Evolutionary conservation across 2,329 filamentous ascomycete genomes (phyloP).

Genomic region (Clonostachys byssicola): DNA sequence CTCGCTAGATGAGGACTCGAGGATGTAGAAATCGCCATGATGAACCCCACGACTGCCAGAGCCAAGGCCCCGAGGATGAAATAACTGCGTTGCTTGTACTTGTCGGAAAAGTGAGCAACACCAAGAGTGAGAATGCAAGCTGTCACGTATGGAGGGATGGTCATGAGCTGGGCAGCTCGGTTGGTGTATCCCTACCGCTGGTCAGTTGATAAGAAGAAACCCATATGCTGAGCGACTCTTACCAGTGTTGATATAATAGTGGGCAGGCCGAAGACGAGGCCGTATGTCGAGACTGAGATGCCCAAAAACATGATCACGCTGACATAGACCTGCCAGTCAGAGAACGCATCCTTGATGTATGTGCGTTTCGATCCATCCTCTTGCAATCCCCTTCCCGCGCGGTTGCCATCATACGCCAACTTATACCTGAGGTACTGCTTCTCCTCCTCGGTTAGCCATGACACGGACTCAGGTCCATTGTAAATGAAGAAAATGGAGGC

Average conservation of each 20-base stretch:
- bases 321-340: constrained; percentile 5
- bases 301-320: constrained; percentile 3
- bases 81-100: constrained; percentile 2
- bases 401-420: constrained; percentile 7
- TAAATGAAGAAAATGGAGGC: constrained; percentile 57
- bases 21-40: neutral
- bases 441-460: constrained; percentile 1
- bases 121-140: constrained; percentile 3
- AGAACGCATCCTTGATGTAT: constrained; percentile 4
- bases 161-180: constrained; percentile 60
- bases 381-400: constrained; percentile 2
- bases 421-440: neutral
- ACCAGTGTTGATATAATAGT: constrained; percentile 5
- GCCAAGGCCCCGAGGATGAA: constrained; percentile 3
- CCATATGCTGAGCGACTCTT: neutral
- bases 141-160: constrained; percentile 50
- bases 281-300: constrained; percentile 5
- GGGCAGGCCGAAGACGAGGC: constrained; percentile 4
- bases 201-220: constrained; percentile 44
- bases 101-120: constrained; percentile 5
- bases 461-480: constrained; percentile 1
- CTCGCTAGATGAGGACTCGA: neutral
- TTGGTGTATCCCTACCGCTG: constrained; percentile 33
- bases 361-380: constrained; percentile 2
- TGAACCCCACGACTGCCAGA: constrained; percentile 1